Conservation (phyloP, 305 asterid species). For the Stenogyne calaminthoides region DNA sequence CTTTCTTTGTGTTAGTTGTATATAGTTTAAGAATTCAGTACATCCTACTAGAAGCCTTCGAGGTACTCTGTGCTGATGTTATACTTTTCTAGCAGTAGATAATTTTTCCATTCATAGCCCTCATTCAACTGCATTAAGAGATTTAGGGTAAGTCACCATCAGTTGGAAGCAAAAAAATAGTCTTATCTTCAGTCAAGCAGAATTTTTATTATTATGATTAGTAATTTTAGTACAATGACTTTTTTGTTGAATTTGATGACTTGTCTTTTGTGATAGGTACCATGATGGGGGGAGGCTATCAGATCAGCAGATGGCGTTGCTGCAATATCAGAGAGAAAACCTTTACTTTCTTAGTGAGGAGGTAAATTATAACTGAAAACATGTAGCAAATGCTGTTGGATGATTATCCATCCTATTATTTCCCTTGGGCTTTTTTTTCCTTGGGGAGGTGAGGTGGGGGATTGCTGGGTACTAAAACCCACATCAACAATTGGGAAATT, state of each 20-base stretch:
- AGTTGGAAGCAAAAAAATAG: slow-evolving; percentile 17
- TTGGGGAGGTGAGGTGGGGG: too few relatives aligned
- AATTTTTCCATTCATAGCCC: not conserved
- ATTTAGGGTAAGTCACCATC: slow-evolving; percentile 9
- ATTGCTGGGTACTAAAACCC: too few relatives aligned
- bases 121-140: slow-evolving; percentile 16
- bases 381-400: slow-evolving; percentile 16
- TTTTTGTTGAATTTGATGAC: not conserved
- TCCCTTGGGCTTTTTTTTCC: not conserved
- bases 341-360: slow-evolving; percentile 96
- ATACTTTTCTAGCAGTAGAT: slow-evolving; percentile 1
- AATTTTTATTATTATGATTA: slow-evolving; percentile 15
- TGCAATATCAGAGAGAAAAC: slow-evolving; percentile 98
- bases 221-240: slow-evolving; percentile 4
- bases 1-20: not conserved
- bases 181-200: not conserved
- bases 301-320: slow-evolving; percentile 98
- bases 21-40: slow-evolving; percentile 9
- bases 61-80: not conserved
- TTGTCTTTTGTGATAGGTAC: slow-evolving; percentile 57
- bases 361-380: slow-evolving; percentile 46
- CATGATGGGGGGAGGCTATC: slow-evolving; percentile 94
- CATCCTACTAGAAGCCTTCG: not conserved
- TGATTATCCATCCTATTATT: slow-evolving; percentile 4
- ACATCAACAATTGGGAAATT: slow-evolving; percentile 26